A percentile compares a stretch with the other conserved stretches of the same genome.
These are phyloP conservation scores for Candida khao-thaluensis DNA, from an alignment of 805 yeast genomes.

Conservation along the genomic window DNA sequence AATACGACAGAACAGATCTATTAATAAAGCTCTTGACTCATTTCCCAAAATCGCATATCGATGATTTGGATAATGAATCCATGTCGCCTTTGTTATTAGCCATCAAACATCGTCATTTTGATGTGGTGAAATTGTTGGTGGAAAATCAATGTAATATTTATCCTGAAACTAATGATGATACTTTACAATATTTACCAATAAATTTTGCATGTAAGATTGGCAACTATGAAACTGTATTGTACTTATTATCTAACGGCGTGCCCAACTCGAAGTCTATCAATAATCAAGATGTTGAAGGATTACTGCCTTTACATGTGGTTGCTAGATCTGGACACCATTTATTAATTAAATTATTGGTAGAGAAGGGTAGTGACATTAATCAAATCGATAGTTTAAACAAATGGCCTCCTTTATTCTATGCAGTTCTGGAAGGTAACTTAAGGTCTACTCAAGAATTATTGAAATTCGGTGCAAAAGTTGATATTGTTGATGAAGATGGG, in stretches of 20 bases:
- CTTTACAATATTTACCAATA: slow-evolving; percentile 69
- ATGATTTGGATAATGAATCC: slow-evolving; percentile 65
- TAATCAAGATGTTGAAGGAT: slow-evolving; percentile 82
- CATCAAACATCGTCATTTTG: slow-evolving; percentile 64
- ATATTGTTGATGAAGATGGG: slow-evolving; percentile 73
- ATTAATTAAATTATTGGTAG: slow-evolving; percentile 64
- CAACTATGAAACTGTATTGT: slow-evolving; percentile 64
- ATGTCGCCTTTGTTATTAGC: slow-evolving; percentile 83
- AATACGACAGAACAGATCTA: slow-evolving; percentile 47
- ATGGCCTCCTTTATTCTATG: slow-evolving; percentile 93
- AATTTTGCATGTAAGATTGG: slow-evolving; percentile 90
- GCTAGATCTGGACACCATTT: slow-evolving; percentile 79
- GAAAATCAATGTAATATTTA: slow-evolving; percentile 35
- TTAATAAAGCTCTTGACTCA: slow-evolving; percentile 41
- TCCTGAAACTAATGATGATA: slow-evolving; percentile 47
- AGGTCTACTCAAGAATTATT: slow-evolving; percentile 69
- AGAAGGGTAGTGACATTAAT: slow-evolving; percentile 74
- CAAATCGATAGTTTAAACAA: slow-evolving; percentile 79
- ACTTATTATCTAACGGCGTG: slow-evolving; percentile 43
- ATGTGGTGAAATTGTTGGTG: slow-evolving; percentile 31
- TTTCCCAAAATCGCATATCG: slow-evolving; percentile 39
- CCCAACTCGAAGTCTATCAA: slow-evolving; percentile 27
- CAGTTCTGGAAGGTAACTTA: slow-evolving; percentile 81
- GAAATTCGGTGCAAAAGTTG: slow-evolving; percentile 67
- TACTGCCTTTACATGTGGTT: slow-evolving; percentile 82